A percentile compares a stretch with the other conserved stretches of the same genome.
phyloP scores from a whole-genome alignment of 345 rosid genomes.

The Eucalyptus marginata region DNA sequence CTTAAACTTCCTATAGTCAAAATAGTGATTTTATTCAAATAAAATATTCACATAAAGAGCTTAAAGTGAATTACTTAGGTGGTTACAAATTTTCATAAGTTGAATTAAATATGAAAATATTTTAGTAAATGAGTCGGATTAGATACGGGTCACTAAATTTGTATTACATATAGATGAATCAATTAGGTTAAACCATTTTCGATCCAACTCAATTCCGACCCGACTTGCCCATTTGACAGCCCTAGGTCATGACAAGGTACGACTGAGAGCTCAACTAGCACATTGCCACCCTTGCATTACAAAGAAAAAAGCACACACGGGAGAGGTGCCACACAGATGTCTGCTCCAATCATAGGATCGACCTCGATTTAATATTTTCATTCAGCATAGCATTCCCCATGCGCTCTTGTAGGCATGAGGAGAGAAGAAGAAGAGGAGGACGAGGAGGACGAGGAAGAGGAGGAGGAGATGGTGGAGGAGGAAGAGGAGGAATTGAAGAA shows the following conservation, averaged over 20 bases:
- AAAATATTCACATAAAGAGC: neutral
- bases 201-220: neutral
- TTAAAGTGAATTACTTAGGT: too few relatives aligned
- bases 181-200: too few relatives aligned
- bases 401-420: neutral
- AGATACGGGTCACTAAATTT: too few relatives aligned
- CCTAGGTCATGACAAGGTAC: neutral
- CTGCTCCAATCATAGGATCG: neutral
- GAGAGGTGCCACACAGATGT: too few relatives aligned
- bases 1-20: neutral
- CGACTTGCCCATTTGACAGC: neutral
- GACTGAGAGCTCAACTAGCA: neutral
- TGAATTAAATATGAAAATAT: neutral
- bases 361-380: neutral
- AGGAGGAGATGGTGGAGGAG: neutral
- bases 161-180: too few relatives aligned
- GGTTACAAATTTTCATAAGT: neutral
- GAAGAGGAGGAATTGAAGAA: neutral
- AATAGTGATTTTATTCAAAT: too few relatives aligned
- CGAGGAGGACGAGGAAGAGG: neutral
- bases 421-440: neutral
- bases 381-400: neutral
- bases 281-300: neutral
- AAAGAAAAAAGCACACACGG: too few relatives aligned
- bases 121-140: accelerated